A percentile compares a stretch with the other conserved stretches of the same genome.
These are phyloP conservation scores for Aleurites moluccanus DNA, from an alignment of 441 rosid genomes.

Conservation along the genomic window DNA sequence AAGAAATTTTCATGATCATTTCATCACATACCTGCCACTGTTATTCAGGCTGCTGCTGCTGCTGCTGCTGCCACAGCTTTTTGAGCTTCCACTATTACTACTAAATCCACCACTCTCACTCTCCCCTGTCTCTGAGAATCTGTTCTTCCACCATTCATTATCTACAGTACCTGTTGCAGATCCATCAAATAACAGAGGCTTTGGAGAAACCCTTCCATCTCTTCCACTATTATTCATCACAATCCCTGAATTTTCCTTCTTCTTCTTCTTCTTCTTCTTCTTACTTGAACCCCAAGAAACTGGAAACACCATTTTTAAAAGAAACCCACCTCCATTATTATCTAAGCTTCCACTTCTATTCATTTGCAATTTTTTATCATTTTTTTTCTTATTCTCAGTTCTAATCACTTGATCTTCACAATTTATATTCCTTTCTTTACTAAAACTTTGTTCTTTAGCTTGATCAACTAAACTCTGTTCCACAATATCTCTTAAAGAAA, in stretches of 20 bases:
- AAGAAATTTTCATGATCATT: neutral
- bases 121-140: conserved; percentile 31
- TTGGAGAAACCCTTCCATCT: conserved; percentile 47
- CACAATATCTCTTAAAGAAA: conserved; percentile 73
- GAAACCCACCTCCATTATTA: conserved; percentile 46
- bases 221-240: neutral
- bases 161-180: conserved; percentile 38
- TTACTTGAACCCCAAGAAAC: conserved; percentile 43
- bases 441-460: conserved; percentile 26
- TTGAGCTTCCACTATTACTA: conserved; percentile 46
- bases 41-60: conserved; percentile 38
- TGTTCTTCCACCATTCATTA: conserved; percentile 73
- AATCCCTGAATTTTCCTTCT: conserved; percentile 20
- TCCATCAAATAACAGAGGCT: conserved; percentile 46
- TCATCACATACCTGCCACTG: conserved; percentile 32
- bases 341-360: conserved; percentile 40
- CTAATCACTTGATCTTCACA: neutral
- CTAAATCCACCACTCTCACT: conserved; percentile 46
- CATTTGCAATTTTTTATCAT: conserved; percentile 22
- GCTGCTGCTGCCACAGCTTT: conserved; percentile 51
- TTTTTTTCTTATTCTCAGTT: conserved; percentile 28
- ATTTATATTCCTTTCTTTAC: conserved; percentile 1
- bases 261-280: conserved; percentile 33
- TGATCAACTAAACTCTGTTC: conserved; percentile 35
- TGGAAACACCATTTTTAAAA: conserved; percentile 72